A percentile compares a stretch with the other conserved stretches of the same genome.
These are phyloP conservation scores for Barnettozyma botsteinii DNA, from an alignment of 805 yeast genomes.

Conservation along the genomic window DNA sequence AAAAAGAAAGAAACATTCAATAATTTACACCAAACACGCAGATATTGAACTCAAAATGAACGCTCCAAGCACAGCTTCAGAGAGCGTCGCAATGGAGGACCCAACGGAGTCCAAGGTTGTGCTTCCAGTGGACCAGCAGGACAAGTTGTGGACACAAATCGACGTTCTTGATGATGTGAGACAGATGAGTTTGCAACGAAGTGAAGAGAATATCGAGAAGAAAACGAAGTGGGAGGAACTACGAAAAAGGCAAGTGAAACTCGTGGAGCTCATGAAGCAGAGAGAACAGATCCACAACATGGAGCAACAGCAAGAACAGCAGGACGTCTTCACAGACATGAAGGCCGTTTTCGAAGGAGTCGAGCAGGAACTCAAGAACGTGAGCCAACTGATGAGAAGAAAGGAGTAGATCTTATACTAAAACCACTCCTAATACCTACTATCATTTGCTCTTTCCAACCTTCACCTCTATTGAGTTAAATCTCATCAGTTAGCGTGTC, in stretches of 20 bases:
- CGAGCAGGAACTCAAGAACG: constrained; percentile 11
- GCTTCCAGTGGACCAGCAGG: constrained; percentile 54
- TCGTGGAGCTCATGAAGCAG: constrained; percentile 4
- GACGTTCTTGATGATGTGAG: constrained; percentile 80
- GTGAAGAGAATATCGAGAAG: not conserved
- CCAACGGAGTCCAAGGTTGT: constrained; percentile 1
- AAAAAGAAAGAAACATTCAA: no score
- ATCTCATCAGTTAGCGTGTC: constrained; percentile 1
- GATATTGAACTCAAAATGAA: not conserved
- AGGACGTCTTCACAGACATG: constrained; percentile 4
- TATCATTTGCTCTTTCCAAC: no score
- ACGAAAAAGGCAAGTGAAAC: constrained; percentile 12
- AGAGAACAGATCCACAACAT: not conserved
- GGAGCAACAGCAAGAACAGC: not conserved
- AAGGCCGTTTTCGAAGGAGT: constrained; percentile 12
- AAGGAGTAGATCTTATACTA: not conserved
- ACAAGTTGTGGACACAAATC: constrained; percentile 79
- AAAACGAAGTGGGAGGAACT: constrained; percentile 5
- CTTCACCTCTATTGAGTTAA: no score
- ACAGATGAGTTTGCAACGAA: constrained; percentile 22
- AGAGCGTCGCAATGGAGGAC: not conserved
- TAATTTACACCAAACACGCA: no score
- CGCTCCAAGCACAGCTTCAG: not conserved
- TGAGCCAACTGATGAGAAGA: constrained; percentile 13
- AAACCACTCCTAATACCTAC: no score